Conservation (phyloP, 2,329 filamentous ascomycete species). For the Botrytis hyacinthi region DNA sequence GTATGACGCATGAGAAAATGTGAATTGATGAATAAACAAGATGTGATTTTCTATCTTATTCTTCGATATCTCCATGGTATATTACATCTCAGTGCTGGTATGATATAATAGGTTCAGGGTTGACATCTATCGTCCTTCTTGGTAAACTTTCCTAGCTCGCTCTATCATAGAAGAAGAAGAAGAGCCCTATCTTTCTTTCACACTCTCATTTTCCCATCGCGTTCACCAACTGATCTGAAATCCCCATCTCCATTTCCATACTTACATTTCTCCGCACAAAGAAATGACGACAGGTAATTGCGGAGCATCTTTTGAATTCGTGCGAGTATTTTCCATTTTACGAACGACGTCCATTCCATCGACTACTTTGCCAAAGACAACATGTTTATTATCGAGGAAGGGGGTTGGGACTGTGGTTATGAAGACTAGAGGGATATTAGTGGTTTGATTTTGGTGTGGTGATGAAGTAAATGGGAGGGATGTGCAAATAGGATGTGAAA, state of each 20-base stretch:
- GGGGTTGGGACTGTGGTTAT: constrained; percentile 86
- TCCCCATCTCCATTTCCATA: too few relatives aligned
- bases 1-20: not conserved
- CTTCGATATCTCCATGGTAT: not conserved
- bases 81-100: not conserved
- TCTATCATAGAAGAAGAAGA: not conserved
- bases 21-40: not conserved
- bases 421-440: constrained; percentile 93
- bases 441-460: constrained; percentile 44
- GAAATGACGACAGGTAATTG: constrained; percentile 79
- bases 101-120: not conserved
- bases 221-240: not conserved
- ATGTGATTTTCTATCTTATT: not conserved
- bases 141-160: not conserved
- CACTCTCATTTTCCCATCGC: not conserved
- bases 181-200: not conserved
- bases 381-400: constrained; percentile 89
- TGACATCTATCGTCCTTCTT: not conserved
- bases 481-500: not conserved
- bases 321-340: constrained; percentile 91
- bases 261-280: constrained; percentile 92
- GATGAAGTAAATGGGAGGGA: not conserved
- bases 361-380: constrained; percentile 88
- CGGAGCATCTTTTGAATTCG: constrained; percentile 73
- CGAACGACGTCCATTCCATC: constrained; percentile 87